phyloP scores from a whole-genome alignment of 2,329 filamentous ascomycete species.

The Aureobasidium sp. region DNA sequence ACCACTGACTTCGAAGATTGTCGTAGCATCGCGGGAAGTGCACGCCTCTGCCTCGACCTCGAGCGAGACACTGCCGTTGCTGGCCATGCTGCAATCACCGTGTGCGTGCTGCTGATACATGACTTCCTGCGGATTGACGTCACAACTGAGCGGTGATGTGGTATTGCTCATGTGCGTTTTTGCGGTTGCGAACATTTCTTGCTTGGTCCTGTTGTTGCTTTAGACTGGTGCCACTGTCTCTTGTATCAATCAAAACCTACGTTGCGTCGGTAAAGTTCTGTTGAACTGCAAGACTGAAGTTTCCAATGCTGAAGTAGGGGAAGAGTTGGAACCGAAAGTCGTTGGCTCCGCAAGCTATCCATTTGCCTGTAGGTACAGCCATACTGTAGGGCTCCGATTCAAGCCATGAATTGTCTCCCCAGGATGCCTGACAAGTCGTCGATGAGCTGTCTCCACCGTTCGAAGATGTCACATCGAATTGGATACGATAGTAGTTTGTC shows the following conservation, averaged over 20 bases:
- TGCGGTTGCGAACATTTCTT: conserved; percentile 5
- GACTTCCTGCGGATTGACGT: conserved; percentile 18
- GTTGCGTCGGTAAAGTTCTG: conserved; percentile 19
- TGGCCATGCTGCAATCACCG: conserved; percentile 19
- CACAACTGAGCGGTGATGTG: conserved; percentile 17
- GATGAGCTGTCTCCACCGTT: conserved; percentile 14
- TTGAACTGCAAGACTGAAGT: conserved; percentile 21
- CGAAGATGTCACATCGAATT: conserved; percentile 19
- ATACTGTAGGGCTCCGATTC: conserved; percentile 16
- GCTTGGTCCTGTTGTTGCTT: not conserved
- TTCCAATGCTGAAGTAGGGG: conserved; percentile 22
- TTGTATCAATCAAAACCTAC: not conserved
- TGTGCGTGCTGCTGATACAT: conserved; percentile 19
- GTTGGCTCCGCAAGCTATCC: conserved; percentile 20
- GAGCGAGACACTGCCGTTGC: conserved; percentile 15
- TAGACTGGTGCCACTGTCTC: not conserved
- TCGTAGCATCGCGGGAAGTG: not conserved
- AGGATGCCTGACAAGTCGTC: conserved; percentile 20
- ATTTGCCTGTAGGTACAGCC: conserved; percentile 19
- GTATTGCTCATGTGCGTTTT: conserved; percentile 17
- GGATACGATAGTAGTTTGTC: conserved; percentile 22
- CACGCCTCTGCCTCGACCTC: not conserved
- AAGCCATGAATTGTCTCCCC: conserved; percentile 21
- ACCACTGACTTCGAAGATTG: not conserved
- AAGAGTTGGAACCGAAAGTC: conserved; percentile 22